Conservation (phyloP, 2,329 filamentous ascomycete genomes). For the Trichoderma sp. region DNA sequence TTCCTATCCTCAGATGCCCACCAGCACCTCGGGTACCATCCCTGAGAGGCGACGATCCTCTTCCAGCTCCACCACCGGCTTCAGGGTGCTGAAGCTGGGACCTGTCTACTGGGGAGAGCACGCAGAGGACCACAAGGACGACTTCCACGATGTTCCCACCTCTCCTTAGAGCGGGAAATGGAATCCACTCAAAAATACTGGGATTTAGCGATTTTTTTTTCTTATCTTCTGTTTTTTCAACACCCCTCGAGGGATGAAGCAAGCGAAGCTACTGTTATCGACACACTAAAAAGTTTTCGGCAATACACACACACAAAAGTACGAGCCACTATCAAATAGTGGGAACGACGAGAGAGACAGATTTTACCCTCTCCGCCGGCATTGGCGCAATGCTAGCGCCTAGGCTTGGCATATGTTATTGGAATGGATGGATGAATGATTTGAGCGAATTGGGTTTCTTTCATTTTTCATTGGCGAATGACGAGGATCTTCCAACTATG, state of each 20-base stretch:
- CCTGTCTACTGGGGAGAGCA: constrained; percentile 64
- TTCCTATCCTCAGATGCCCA: constrained; percentile 49
- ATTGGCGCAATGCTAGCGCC: constrained; percentile 9
- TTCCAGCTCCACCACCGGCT: constrained; percentile 45
- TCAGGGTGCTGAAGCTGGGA: constrained; percentile 60
- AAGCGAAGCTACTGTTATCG: constrained; percentile 8
- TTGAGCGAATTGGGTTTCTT: constrained; percentile 1
- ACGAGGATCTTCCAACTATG: background rate
- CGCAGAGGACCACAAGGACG: constrained; percentile 52
- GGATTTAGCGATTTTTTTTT: background rate
- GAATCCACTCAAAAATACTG: background rate
- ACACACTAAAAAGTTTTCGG: background rate
- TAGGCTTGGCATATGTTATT: constrained; percentile 16
- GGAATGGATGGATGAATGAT: constrained; percentile 5
- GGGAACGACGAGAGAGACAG: background rate
- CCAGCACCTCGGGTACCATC: constrained; percentile 25
- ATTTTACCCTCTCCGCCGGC: constrained; percentile 1
- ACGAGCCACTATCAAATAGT: background rate
- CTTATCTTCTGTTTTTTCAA: background rate
- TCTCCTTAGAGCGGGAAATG: background rate
- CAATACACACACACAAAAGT: background rate
- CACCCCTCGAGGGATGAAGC: background rate
- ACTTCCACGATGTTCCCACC: constrained; percentile 47
- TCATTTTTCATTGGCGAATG: constrained; percentile 7
- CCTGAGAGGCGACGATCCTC: constrained; percentile 48